These are phyloP conservation scores for Phalaenopsis aphrodite DNA, from an alignment of 106 monocot genomes.

Conservation along the genomic window DNA sequence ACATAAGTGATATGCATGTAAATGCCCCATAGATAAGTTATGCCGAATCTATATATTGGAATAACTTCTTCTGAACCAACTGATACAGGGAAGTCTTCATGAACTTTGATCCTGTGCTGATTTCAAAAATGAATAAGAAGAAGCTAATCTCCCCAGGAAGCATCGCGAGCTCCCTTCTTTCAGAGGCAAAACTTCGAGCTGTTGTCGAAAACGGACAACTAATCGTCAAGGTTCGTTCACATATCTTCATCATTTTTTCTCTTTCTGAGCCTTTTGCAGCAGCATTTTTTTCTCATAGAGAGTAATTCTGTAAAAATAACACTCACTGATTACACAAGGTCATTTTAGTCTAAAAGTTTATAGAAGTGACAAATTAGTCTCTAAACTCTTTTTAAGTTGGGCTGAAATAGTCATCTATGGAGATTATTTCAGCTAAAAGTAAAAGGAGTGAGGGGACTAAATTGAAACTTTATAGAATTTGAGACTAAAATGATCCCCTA, in stretches of 20 bases:
- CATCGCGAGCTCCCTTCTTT: conserved; percentile 15
- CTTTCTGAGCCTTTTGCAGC: background rate
- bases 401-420: too few species aligned
- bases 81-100: conserved; percentile 46
- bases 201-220: conserved; percentile 14
- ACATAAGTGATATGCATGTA: too few species aligned
- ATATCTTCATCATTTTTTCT: background rate
- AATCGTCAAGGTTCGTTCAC: conserved; percentile 12
- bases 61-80: background rate
- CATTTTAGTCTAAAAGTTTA: too few species aligned
- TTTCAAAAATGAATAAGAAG: conserved; percentile 46
- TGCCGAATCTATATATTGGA: background rate
- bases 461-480: too few species aligned
- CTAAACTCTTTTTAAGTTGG: too few species aligned
- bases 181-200: conserved; percentile 13
- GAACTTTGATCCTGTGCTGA: conserved; percentile 37
- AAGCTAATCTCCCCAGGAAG: conserved; percentile 19
- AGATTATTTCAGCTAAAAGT: too few species aligned
- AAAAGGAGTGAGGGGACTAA: too few species aligned
- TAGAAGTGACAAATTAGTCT: too few species aligned
- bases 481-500: too few species aligned
- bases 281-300: too few species aligned
- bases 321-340: too few species aligned
- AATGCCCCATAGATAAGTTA: background rate
- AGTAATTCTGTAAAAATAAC: too few species aligned